These are phyloP conservation scores for Globisporangium iwayamae DNA, from an alignment of 352 stramenopile genomes.

Conservation along the genomic window DNA sequence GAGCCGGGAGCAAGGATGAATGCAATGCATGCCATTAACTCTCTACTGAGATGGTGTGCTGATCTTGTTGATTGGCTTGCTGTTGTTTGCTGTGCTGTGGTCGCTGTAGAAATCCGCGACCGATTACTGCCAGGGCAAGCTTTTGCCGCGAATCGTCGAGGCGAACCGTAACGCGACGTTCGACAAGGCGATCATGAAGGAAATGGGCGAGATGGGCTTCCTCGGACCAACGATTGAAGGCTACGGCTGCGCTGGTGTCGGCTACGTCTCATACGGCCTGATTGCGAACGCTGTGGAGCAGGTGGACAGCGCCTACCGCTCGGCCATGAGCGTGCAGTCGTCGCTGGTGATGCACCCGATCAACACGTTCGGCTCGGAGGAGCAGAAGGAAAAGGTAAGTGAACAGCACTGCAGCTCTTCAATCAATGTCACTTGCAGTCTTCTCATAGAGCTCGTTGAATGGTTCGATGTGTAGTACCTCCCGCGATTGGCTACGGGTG, in stretches of 20 bases:
- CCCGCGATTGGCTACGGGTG: conserved; percentile 90
- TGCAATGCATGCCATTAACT: background rate
- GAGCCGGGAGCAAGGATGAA: background rate
- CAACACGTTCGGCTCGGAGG: conserved; percentile 95
- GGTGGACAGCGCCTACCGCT: conserved; percentile 96
- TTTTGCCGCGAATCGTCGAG: conserved; percentile 92
- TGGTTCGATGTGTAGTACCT: conserved; percentile 80
- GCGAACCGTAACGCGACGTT: conserved; percentile 95
- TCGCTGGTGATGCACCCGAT: conserved; percentile 98
- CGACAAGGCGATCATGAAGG: conserved; percentile 92
- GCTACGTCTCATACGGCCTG: conserved; percentile 96
- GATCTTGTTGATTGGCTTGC: background rate
- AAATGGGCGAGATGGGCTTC: conserved; percentile 94
- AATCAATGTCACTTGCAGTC: background rate
- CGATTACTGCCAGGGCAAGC: conserved; percentile 92
- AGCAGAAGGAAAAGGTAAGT: conserved; percentile 92
- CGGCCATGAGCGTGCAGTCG: conserved; percentile 97
- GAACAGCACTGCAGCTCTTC: background rate
- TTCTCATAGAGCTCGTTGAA: background rate
- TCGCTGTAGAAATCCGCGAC: conserved; percentile 82
- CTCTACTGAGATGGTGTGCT: background rate
- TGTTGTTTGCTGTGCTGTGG: background rate
- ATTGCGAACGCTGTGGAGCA: conserved; percentile 96
- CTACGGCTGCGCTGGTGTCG: conserved; percentile 94
- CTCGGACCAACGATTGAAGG: conserved; percentile 92